Evolutionary conservation across 805 yeast species (phyloP).

Genomic region (Wickerhamomyces bovis): DNA sequence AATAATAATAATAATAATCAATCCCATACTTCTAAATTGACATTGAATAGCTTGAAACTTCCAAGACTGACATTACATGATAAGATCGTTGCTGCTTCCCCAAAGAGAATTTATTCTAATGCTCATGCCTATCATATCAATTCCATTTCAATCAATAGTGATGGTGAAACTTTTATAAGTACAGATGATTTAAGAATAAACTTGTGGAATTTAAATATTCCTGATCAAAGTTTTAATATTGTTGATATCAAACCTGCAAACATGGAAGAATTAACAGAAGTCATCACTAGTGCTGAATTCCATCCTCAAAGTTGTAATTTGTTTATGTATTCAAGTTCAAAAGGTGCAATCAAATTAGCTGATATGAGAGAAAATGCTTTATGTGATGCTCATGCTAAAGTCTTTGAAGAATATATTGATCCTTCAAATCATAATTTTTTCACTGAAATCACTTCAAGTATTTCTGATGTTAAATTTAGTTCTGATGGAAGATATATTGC

Average conservation of each 20-base stretch:
- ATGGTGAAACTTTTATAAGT: conserved; percentile 89
- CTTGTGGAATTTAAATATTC: conserved; percentile 89
- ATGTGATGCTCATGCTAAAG: conserved; percentile 83
- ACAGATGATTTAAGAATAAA: conserved; percentile 94
- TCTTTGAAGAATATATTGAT: conserved; percentile 89
- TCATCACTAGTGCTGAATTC: conserved; percentile 92
- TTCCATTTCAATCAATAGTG: conserved; percentile 89
- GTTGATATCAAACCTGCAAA: conserved; percentile 97
- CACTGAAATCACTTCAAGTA: conserved; percentile 93
- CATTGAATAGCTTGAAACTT: conserved; percentile 50
- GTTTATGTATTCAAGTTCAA: conserved; percentile 92
- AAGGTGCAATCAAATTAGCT: conserved; percentile 90
- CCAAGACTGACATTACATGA: conserved; percentile 93
- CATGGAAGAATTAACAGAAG: conserved; percentile 99
- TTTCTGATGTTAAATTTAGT: conserved; percentile 89
- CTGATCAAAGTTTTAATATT: conserved; percentile 93
- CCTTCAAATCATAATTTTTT: conserved; percentile 91
- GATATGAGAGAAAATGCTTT: conserved; percentile 96
- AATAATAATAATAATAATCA: conserved; percentile 2
- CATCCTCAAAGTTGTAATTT: conserved; percentile 90
- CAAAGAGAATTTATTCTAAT: conserved; percentile 84
- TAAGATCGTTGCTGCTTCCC: conserved; percentile 90
- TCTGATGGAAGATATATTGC: conserved; percentile 91
- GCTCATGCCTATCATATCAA: conserved; percentile 98
- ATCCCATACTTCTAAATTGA: conserved; percentile 20